A percentile compares a stretch with the other conserved stretches of the same genome.
phyloP scores from a whole-genome alignment of 441 rosid genomes.

The Cnidoscolus chayamansa region DNA sequence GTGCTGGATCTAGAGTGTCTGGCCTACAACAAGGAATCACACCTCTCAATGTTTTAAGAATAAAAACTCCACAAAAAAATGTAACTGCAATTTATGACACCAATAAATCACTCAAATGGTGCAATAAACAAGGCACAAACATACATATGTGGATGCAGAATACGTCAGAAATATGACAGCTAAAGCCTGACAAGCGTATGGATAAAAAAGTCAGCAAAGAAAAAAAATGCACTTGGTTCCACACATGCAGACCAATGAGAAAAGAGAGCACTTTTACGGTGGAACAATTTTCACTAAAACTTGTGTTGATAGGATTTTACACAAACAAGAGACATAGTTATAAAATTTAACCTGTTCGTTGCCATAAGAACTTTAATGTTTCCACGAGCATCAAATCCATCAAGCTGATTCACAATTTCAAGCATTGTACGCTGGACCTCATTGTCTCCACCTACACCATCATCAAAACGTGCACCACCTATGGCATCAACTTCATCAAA shows the following conservation, averaged over 20 bases:
- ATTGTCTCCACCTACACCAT: conserved; percentile 89
- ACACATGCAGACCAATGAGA: background rate
- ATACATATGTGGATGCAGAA: background rate
- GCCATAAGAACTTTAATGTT: conserved; percentile 95
- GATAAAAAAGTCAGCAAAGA: background rate
- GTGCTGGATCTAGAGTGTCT: conserved; percentile 84
- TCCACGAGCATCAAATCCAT: conserved; percentile 94
- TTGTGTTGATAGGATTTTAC: background rate
- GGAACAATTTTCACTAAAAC: background rate
- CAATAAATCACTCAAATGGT: background rate
- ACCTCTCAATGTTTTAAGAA: background rate
- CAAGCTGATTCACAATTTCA: conserved; percentile 91
- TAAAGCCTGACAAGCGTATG: background rate
- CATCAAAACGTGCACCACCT: conserved; percentile 94
- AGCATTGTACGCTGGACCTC: conserved; percentile 99
- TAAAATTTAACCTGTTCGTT: conserved; percentile 61
- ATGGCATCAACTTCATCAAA: conserved; percentile 94
- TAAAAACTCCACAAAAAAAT: background rate
- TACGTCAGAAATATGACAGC: background rate
- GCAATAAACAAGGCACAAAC: background rate
- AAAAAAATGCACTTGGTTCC: background rate
- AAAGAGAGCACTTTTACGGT: background rate
- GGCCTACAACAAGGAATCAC: conserved; percentile 46
- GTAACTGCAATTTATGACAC: background rate
- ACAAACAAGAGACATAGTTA: background rate